Evolutionary conservation across 306 rosid genomes (phyloP).

Genomic region (Trifolium pratense): DNA sequence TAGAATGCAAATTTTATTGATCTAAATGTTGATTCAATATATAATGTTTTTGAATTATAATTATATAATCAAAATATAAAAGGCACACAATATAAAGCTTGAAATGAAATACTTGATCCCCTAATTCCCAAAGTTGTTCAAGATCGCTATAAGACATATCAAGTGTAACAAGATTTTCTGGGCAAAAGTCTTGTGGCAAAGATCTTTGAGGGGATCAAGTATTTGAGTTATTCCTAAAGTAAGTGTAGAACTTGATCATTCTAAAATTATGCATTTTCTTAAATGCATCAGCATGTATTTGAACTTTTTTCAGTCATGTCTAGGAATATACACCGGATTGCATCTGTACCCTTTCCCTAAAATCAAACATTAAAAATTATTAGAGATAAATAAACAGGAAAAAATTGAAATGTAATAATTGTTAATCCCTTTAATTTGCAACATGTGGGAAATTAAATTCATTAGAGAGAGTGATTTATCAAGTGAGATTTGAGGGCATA

Average conservation of each 20-base stretch:
- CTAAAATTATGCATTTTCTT: slow-evolving; percentile 39
- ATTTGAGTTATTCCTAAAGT: too few species aligned
- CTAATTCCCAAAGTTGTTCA: slow-evolving; percentile 38
- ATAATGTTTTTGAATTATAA: too few species aligned
- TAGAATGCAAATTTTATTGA: neutral
- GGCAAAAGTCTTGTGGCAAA: neutral
- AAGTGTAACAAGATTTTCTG: slow-evolving; percentile 27
- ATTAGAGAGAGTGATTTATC: too few species aligned
- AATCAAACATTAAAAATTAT: neutral
- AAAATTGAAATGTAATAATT: neutral
- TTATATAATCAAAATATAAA: neutral
- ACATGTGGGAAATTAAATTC: neutral
- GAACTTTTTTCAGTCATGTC: neutral
- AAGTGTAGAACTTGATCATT: slow-evolving; percentile 26
- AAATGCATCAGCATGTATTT: slow-evolving; percentile 13
- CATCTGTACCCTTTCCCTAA: slow-evolving; percentile 50
- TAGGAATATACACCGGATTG: slow-evolving; percentile 25
- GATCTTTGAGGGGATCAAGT: slow-evolving; percentile 14
- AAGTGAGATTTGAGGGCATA: neutral
- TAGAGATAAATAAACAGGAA: neutral
- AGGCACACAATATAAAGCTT: neutral
- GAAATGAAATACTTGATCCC: slow-evolving; percentile 29
- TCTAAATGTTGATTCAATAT: too few species aligned
- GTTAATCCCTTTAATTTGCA: neutral
- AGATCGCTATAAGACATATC: slow-evolving; percentile 5